A percentile compares a stretch with the other conserved stretches of the same genome.
These are phyloP conservation scores for Trametes sp. DNA, from an alignment of 1,284 basidiomycete genomes.

Conservation along the genomic window DNA sequence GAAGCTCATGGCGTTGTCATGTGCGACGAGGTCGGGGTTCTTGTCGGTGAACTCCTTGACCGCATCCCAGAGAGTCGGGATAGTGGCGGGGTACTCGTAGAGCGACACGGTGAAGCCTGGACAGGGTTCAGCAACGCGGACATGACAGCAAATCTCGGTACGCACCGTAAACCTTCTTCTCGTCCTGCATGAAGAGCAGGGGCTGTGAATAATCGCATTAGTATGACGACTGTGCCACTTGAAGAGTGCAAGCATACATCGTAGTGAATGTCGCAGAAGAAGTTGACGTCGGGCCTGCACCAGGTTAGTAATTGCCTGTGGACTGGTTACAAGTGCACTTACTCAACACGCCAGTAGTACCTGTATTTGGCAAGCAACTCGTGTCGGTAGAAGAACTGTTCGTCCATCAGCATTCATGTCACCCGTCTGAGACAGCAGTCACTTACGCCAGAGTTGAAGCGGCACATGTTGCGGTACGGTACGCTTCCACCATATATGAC, in stretches of 20 bases:
- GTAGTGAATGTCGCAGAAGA: conserved; percentile 45
- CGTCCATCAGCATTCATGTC: conserved; percentile 14
- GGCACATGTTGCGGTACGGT: conserved; percentile 91
- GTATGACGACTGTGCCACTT: not conserved
- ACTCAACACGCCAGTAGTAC: conserved; percentile 93
- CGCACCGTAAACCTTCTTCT: conserved; percentile 85
- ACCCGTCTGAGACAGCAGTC: not conserved
- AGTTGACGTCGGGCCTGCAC: conserved; percentile 42
- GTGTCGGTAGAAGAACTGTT: conserved; percentile 87
- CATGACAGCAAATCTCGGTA: not conserved
- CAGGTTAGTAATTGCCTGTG: not conserved
- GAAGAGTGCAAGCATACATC: conserved; percentile 31
- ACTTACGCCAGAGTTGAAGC: conserved; percentile 91
- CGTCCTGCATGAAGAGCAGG: conserved; percentile 89
- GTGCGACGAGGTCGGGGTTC: conserved; percentile 63
- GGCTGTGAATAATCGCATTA: conserved; percentile 58
- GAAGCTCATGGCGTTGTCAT: conserved; percentile 71
- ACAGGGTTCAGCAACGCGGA: not conserved
- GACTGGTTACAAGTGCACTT: conserved; percentile 28
- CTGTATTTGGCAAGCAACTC: conserved; percentile 82
- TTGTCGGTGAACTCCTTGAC: conserved; percentile 68
- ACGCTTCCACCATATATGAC: conserved; percentile 90
- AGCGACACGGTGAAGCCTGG: conserved; percentile 69
- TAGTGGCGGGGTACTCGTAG: conserved; percentile 72
- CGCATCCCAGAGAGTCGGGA: conserved; percentile 70